Evolutionary conservation across 2,329 filamentous ascomycete species (phyloP), one percentile per base, ranked within the genome.

Genomic region (Beauveria pseudobassiana): DNA sequence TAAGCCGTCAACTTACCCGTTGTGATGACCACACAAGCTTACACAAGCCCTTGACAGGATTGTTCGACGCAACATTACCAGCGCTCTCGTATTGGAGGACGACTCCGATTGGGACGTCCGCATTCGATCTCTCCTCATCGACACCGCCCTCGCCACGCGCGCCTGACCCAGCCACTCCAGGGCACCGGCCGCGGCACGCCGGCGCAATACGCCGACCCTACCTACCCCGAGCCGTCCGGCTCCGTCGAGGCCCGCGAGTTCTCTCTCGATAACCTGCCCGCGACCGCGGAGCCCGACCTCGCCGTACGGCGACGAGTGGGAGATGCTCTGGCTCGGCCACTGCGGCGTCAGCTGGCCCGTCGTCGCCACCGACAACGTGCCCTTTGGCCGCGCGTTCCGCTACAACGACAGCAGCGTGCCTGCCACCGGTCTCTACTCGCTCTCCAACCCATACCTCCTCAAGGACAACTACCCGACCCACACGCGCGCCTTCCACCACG

Each of bases 21-120:
- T 38, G 34, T 16, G 34, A 14, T 16, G 12, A 14, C 34, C 12
- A 30, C 26, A 16, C 38, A 18, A 22, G 8, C 45, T 12, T 9
- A 24, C 34, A 6, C 26, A 30, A 14, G 3, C 5, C 24, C 16
- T 14, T 38, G 34, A 34, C 28, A 72, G 71, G 22, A 72, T 83
- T 14, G 72, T 82, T 9, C 70, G 76, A 26, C 69, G 76, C 9
- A 74, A 76, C 40, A 64, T 80, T 5, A 71, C 73, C 2, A 78
- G 76, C 1, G 80, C 79, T 0, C 70, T 84, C 3, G 78, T 83
- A 30, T 67, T 84, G 26, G 82, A 84, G 65, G 81, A 84, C 64
- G 81, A 84, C 61, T 76, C 78, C 12, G 81, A 84, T 69, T 84
- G 81, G 82, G 81, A 84, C 59, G 69, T 82, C 24, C 73, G 74